A percentile compares a stretch with the other conserved stretches of the same genome.
Conservation (phyloP, 129 eudicot species). For the Kitagawia praeruptora region DNA sequence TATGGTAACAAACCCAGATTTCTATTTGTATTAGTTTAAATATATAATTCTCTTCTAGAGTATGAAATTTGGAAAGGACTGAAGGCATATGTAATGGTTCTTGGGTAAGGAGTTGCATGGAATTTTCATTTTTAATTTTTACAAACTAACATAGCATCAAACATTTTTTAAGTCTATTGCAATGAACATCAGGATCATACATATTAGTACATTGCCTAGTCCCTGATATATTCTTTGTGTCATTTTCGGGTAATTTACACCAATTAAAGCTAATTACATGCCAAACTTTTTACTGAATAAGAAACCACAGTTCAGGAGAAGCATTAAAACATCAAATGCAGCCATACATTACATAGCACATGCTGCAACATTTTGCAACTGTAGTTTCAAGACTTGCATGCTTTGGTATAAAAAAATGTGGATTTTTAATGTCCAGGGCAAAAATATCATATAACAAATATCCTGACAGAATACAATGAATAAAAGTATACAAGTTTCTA, state of each 20-base stretch:
- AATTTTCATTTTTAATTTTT: too few relatives aligned
- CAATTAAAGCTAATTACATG: not conserved
- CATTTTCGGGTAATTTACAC: not conserved
- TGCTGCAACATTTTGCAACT: not conserved
- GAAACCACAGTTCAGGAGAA: not conserved
- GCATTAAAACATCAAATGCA: not conserved
- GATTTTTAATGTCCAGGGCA: not conserved
- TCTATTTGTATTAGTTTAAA: too few relatives aligned
- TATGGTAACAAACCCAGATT: too few relatives aligned
- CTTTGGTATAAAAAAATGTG: not conserved
- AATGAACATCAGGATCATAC: not conserved
- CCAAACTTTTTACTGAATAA: not conserved
- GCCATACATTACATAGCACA: not conserved
- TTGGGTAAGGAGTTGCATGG: not conserved
- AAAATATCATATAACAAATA: not conserved
- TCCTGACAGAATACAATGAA: not conserved
- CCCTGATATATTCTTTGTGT: too few relatives aligned
- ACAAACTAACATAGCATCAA: not conserved
- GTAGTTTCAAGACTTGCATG: not conserved
- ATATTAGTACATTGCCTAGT: not conserved
- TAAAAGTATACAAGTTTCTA: not conserved
- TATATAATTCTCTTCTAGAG: too few relatives aligned
- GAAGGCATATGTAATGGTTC: too few relatives aligned
- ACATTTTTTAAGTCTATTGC: not conserved
- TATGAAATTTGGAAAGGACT: too few relatives aligned